Evolutionary conservation across 2,329 filamentous ascomycete species (phyloP).

Genomic region (Xylaria sp.): DNA sequence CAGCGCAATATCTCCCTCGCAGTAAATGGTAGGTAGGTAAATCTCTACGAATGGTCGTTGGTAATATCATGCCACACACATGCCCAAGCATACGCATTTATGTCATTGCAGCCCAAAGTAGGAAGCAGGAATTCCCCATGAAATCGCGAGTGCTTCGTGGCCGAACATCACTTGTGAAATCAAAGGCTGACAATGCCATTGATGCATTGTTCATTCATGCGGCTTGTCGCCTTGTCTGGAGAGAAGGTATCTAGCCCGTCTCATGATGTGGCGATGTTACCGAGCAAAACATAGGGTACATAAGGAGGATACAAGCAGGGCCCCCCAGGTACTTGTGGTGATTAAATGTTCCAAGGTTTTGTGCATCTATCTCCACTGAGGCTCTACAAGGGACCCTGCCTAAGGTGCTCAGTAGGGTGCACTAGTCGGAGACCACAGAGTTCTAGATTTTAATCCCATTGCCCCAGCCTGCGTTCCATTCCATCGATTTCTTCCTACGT

Average conservation of each 20-base stretch:
- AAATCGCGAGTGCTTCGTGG: neutral
- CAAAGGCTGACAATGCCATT: neutral
- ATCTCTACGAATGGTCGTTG: neutral
- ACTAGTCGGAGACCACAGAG: conserved; percentile 22
- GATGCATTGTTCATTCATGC: neutral
- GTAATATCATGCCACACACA: conserved; percentile 6
- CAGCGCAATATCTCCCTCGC: neutral
- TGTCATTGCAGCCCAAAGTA: conserved; percentile 13
- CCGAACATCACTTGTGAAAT: neutral
- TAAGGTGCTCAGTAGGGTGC: neutral
- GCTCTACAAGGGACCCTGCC: conserved; percentile 11
- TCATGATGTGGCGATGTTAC: neutral
- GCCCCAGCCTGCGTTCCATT: neutral
- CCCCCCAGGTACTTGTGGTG: no score
- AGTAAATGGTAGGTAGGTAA: neutral
- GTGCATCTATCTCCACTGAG: conserved; percentile 8
- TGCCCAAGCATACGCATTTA: neutral
- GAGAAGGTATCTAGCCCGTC: neutral
- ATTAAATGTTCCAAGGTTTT: no score
- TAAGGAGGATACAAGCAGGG: no score
- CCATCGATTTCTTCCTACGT: neutral
- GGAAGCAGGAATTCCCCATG: neutral
- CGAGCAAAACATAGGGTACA: no score
- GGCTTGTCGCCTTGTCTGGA: neutral
- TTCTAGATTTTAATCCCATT: conserved; percentile 20